These are phyloP conservation scores for Oryza officinalis DNA, from an alignment of 176 grass and related monocot genomes.

Conservation along the genomic window DNA sequence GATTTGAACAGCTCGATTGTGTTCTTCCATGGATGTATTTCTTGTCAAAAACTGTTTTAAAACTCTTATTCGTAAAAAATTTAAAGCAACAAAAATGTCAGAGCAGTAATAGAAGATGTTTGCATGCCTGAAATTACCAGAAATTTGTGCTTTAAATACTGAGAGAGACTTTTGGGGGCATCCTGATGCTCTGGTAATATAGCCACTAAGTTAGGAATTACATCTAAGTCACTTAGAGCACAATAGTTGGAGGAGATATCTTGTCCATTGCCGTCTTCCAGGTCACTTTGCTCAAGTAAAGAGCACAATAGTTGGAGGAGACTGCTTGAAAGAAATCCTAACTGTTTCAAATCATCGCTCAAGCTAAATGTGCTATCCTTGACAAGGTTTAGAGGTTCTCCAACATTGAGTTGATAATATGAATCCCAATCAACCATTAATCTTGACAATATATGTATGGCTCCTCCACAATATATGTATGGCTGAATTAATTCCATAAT, in stretches of 20 bases:
- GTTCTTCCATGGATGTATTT: too few relatives aligned
- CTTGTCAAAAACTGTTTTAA: too few relatives aligned
- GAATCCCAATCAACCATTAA: conserved; percentile 61
- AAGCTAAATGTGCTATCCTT: conserved; percentile 22
- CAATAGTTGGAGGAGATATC: conserved; percentile 51
- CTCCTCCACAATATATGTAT: too few relatives aligned
- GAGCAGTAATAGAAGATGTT: conserved; percentile 15
- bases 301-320: conserved; percentile 86
- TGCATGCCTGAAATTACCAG: conserved; percentile 45
- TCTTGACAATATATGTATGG: too few relatives aligned
- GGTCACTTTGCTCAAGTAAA: conserved; percentile 58
- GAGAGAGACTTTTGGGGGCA: conserved; percentile 40
- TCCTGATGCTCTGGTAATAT: conserved; percentile 48
- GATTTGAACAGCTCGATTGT: too few relatives aligned
- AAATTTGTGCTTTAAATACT: conserved; percentile 74
- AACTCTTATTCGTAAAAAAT: too few relatives aligned
- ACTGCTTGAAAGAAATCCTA: conserved; percentile 53
- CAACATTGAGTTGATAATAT: conserved; percentile 38
- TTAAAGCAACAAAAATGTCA: background rate
- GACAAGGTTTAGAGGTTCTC: conserved; percentile 15
- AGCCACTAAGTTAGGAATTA: conserved; percentile 60
- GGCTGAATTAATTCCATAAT: too few relatives aligned
- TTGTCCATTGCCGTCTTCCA: conserved; percentile 32
- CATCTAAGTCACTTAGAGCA: too few relatives aligned
- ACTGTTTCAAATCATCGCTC: too few relatives aligned